These are phyloP conservation scores for Byssothecium circinans DNA, from an alignment of 2,329 filamentous ascomycete species.

Conservation along the genomic window DNA sequence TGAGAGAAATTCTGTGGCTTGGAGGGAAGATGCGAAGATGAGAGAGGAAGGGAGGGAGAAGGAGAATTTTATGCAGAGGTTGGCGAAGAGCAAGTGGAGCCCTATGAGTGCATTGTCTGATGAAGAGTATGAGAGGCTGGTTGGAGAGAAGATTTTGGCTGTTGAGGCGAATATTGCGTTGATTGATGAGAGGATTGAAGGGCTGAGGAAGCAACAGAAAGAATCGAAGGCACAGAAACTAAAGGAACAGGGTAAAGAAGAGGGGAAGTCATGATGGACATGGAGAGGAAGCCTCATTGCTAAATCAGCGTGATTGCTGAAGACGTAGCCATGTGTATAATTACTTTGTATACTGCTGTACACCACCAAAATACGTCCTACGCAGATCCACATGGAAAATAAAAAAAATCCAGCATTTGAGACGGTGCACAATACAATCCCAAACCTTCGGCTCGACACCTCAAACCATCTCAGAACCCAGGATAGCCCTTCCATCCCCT, in stretches of 20 bases:
- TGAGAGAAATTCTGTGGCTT: constrained; percentile 44
- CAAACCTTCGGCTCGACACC: too few species aligned
- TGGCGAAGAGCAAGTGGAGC: constrained; percentile 67
- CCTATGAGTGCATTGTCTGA: constrained; percentile 71
- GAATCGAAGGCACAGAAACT: constrained; percentile 20
- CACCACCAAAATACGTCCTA: too few species aligned
- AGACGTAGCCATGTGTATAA: too few species aligned
- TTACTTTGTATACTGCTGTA: too few species aligned
- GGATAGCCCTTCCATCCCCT: too few species aligned
- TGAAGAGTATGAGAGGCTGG: constrained; percentile 70
- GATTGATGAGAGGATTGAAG: constrained; percentile 72
- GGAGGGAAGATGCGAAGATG: constrained; percentile 39
- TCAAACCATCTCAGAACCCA: too few species aligned
- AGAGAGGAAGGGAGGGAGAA: constrained; percentile 27
- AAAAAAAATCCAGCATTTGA: too few species aligned
- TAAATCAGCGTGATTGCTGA: too few species aligned
- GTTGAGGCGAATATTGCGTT: constrained; percentile 77
- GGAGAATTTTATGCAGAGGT: constrained; percentile 49
- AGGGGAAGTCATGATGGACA: neutral
- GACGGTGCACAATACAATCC: too few species aligned
- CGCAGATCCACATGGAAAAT: too few species aligned
- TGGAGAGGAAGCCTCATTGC: too few species aligned
- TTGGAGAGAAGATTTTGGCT: constrained; percentile 70
- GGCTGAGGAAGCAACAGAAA: constrained; percentile 41
- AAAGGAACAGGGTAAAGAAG: neutral